Evolutionary conservation across 1,139 yeast genomes (phyloP), one percentile per base, ranked within the genome.

Genomic region (Kazachstania sp.): DNA sequence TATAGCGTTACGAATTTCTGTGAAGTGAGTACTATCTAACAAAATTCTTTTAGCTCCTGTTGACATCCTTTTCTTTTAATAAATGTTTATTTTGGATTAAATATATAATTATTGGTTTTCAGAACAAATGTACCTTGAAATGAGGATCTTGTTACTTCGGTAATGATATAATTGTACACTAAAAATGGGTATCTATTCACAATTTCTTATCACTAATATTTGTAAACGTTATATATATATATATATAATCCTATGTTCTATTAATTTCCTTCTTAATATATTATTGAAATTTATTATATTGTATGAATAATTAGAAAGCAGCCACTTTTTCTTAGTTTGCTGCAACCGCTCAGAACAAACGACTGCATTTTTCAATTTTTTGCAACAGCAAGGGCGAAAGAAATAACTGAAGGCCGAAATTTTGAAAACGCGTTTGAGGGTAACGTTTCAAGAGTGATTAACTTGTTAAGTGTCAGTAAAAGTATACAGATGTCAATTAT

Each of bases 1-100:
- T 56, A 86, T 81, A 54, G 81, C 81, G 57, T 77, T 74, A 59
- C 86, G 79, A 53, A 85, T 78, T 58, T 87, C 95, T 54, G 81
- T 82, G 59, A 86, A 72, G 61, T 79, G 81, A 43, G 75, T 75
- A 65, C 86, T 82, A 58, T 83, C 86, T 50, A 68, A 54, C 31
- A 63, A 53, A 43, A 63, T 59, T 38, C 45, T 51, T 16, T 43
- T 51, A 13, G 47, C 31, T n/a, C 37, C 30, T 8, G 26, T 45
- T 13, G 41, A 30, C 39, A 35, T 41, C 5, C 8, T 42, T 19
- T 3, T 12, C 9, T 6, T 39, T 39, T n/a, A 13, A 38, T 38
- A 16, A 20, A 9, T 23, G 8, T 11, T 16, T 38, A 13, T 16
- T 5, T 28, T 12, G 18, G 12, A 32, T 9, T 15, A 32, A 15